These are phyloP conservation scores for Chlorophyllum brunneum DNA, from an alignment of 768 basidiomycete genomes.

Conservation along the genomic window DNA sequence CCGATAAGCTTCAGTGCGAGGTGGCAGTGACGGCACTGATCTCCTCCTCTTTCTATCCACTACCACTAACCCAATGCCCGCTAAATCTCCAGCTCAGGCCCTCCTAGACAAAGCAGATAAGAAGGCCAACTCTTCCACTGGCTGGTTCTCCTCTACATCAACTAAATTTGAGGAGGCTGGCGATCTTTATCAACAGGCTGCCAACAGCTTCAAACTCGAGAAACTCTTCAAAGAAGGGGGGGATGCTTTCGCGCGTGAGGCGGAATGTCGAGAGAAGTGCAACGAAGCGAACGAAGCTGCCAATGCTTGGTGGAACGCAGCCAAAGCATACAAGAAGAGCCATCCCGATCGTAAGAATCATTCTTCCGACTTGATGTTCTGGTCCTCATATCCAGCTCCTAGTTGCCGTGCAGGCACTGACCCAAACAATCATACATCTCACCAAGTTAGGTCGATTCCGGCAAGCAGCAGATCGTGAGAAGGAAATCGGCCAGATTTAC, in stretches of 20 bases:
- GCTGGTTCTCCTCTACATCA: conserved; percentile 85
- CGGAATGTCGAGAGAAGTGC: conserved; percentile 87
- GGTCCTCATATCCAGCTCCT: conserved; percentile 15
- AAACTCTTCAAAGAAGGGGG: conserved; percentile 91
- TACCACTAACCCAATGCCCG: conserved; percentile 44
- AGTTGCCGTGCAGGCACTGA: conserved; percentile 90
- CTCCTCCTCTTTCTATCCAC: conserved; percentile 18
- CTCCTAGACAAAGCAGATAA: conserved; percentile 89
- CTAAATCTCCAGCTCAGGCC: conserved; percentile 74
- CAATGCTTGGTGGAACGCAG: conserved; percentile 98
- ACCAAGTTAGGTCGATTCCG: conserved; percentile 86
- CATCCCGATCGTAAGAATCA: conserved; percentile 71
- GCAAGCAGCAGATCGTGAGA: conserved; percentile 97
- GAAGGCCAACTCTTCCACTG: conserved; percentile 76
- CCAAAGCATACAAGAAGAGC: conserved; percentile 92
- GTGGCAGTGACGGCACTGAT: conserved; percentile 12
- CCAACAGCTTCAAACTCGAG: conserved; percentile 90
- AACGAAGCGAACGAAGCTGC: conserved; percentile 93
- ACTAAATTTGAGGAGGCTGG: conserved; percentile 94
- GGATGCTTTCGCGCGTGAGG: conserved; percentile 88
- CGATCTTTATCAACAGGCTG: conserved; percentile 92
- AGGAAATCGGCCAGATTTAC: conserved; percentile 93
- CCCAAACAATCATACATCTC: conserved; percentile 80
- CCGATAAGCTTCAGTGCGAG: conserved; percentile 6
- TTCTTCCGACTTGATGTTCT: not conserved